Percentiles rank a stretch among this genome's conserved stretches.
Conservation (phyloP, 768 basidiomycete genomes). For the Antrodiella citrinella region DNA sequence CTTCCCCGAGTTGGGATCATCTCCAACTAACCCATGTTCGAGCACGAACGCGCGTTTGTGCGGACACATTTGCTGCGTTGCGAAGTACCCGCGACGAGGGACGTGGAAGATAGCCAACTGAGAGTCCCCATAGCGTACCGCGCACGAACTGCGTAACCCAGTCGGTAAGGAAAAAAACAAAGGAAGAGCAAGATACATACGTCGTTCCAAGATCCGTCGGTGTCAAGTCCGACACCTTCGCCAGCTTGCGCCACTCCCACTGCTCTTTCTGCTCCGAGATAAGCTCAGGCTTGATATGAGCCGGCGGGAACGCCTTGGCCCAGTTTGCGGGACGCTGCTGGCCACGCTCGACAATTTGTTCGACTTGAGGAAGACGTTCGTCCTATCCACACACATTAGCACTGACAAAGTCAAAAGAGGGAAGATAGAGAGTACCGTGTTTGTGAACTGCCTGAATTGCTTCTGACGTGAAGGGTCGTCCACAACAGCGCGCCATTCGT, state of each 20-base stretch:
- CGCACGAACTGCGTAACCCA: constrained; percentile 31
- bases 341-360: constrained; percentile 51
- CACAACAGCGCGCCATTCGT: constrained; percentile 65
- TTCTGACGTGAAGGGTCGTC: constrained; percentile 38
- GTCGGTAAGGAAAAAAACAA: background rate
- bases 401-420: too few species aligned
- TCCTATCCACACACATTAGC: constrained; percentile 23
- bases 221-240: constrained; percentile 38
- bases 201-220: constrained; percentile 40
- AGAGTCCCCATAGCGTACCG: constrained; percentile 54
- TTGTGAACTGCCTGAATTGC: constrained; percentile 57
- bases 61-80: constrained; percentile 56
- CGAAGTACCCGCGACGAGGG: constrained; percentile 48
- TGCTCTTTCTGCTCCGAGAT: constrained; percentile 36
- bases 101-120: constrained; percentile 66
- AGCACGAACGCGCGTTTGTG: constrained; percentile 61
- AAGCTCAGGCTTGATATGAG: constrained; percentile 33
- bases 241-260: constrained; percentile 54
- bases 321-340: constrained; percentile 62
- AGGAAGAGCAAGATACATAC: constrained; percentile 18
- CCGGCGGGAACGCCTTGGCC: constrained; percentile 46
- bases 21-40: constrained; percentile 61
- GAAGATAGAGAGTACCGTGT: constrained; percentile 35
- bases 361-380: constrained; percentile 36
- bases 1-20: constrained; percentile 42